Conservation (phyloP, 2,329 filamentous ascomycete species). For the Acarospora socialis region DNA sequence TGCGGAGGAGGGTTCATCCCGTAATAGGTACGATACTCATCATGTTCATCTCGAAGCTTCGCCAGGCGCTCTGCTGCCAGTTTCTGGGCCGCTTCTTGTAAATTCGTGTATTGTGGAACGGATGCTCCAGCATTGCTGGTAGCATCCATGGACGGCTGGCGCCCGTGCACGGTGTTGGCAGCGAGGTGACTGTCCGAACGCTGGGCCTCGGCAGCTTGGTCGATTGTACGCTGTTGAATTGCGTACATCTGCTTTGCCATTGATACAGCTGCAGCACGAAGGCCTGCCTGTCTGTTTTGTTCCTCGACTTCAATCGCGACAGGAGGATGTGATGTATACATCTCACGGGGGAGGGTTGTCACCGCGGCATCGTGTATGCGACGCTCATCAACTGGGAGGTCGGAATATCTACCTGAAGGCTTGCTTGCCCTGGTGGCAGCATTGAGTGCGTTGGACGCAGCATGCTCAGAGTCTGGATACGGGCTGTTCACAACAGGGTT, state of each 20-base stretch:
- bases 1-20: conserved; percentile 41
- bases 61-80: conserved; percentile 71
- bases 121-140: conserved; percentile 8
- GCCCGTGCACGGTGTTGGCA: conserved; percentile 21
- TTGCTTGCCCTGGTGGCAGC: conserved; percentile 57
- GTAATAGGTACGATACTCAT: conserved; percentile 65
- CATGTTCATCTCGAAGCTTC: conserved; percentile 59
- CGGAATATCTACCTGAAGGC: conserved; percentile 28
- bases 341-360: conserved; percentile 54
- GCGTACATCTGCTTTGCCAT: conserved; percentile 84
- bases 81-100: conserved; percentile 79
- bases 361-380: conserved; percentile 48
- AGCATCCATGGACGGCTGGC: conserved; percentile 16
- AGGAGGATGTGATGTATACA: conserved; percentile 65
- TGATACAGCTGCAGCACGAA: conserved; percentile 70
- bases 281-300: conserved; percentile 52
- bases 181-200: conserved; percentile 23
- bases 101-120: conserved; percentile 28
- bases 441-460: conserved; percentile 53
- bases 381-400: conserved; percentile 39
- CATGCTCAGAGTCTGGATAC: conserved; percentile 45
- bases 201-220: conserved; percentile 27
- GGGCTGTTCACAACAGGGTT: conserved; percentile 32
- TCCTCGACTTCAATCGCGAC: conserved; percentile 62
- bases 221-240: conserved; percentile 48